Evolutionary conservation across 768 basidiomycete genomes (phyloP).

Genomic region (Mycena chlorophos): DNA sequence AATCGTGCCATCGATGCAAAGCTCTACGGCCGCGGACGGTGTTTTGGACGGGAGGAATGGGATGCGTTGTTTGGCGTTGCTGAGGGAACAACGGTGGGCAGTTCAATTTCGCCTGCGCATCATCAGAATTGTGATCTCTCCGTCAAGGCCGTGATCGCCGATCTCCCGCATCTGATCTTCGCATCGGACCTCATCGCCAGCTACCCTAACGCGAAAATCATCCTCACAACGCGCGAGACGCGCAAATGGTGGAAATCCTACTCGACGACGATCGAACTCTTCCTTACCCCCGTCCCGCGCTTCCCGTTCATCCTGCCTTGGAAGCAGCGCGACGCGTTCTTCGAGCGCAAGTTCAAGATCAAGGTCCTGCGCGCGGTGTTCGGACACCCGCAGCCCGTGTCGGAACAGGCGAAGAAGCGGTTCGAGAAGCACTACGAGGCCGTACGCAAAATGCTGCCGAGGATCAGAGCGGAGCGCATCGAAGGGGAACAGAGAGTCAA

Average conservation of each 20-base stretch:
- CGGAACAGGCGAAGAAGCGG: neutral
- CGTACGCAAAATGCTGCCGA: neutral
- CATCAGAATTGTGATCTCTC: neutral
- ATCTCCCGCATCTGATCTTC: neutral
- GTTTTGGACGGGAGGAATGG: constrained; percentile 2
- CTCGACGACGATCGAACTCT: neutral
- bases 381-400: neutral
- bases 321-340: neutral
- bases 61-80: constrained; percentile 1
- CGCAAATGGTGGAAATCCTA: constrained; percentile 7
- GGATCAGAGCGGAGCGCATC: neutral
- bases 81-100: neutral
- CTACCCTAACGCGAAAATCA: constrained; percentile 3
- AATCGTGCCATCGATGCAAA: constrained; percentile 1
- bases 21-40: neutral
- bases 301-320: neutral
- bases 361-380: neutral
- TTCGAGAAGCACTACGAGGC: neutral
- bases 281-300: neutral
- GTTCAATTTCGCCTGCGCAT: neutral
- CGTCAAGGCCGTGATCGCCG: constrained; percentile 2
- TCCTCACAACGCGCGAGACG: constrained; percentile 5
- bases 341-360: neutral
- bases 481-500: neutral
- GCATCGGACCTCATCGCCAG: neutral